Conservation (phyloP, 805 yeast genomes). For the Candida insectorum region DNA sequence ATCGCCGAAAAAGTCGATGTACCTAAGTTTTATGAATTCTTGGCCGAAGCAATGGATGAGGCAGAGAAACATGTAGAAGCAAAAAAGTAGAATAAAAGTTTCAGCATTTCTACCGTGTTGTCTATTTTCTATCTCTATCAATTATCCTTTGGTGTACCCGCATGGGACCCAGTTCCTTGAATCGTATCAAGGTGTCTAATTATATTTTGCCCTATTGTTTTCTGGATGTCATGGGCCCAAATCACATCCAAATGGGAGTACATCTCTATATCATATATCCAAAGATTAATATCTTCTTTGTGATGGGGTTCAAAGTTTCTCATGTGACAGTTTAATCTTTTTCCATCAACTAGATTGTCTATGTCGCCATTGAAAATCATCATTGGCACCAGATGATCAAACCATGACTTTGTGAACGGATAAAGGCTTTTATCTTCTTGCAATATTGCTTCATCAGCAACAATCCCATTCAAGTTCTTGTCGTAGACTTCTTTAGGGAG, state of each 20-base stretch:
- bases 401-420: conserved; percentile 56
- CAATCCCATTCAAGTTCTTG: conserved; percentile 22
- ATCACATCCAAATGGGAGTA: conserved; percentile 89
- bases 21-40: conserved; percentile 14
- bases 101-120: too few species aligned
- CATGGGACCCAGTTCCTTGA: conserved; percentile 1
- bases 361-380: conserved; percentile 66
- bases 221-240: conserved; percentile 82
- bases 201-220: conserved; percentile 51
- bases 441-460: conserved; percentile 16
- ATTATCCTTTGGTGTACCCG: too few species aligned
- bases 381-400: conserved; percentile 47
- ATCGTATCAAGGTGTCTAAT: background rate
- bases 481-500: conserved; percentile 28
- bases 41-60: conserved; percentile 15
- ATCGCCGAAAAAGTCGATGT: conserved; percentile 15
- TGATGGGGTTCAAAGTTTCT: conserved; percentile 51
- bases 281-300: conserved; percentile 31
- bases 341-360: conserved; percentile 79
- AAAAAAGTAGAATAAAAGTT: too few species aligned
- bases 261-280: conserved; percentile 45
- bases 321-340: conserved; percentile 62
- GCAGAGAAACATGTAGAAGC: conserved; percentile 14
- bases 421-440: conserved; percentile 44
- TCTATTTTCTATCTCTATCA: too few species aligned